Conservation (phyloP, 1,284 basidiomycete genomes). For the Microbotryum intermedium region DNA sequence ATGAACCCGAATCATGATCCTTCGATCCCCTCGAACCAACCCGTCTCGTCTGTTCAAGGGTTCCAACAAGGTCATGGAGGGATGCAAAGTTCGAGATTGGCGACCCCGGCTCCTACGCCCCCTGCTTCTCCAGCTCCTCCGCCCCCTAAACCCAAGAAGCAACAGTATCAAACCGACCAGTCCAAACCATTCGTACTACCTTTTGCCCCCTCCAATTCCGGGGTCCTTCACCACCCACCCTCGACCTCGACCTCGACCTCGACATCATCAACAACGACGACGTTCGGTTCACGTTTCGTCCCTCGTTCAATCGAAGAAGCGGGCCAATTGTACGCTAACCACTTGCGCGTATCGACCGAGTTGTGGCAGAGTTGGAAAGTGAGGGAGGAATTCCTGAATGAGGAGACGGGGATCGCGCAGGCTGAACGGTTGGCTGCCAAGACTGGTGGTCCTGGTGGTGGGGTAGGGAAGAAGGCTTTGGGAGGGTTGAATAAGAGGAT, state of each 20-base stretch:
- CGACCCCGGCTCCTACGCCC: constrained; percentile 32
- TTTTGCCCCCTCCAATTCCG: constrained; percentile 53
- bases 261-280: constrained; percentile 41
- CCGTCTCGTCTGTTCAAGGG: background rate
- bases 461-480: constrained; percentile 21
- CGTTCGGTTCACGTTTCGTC: constrained; percentile 46
- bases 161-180: constrained; percentile 98
- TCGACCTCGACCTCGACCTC: too few species aligned
- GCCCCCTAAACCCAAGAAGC: constrained; percentile 88
- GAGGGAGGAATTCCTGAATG: constrained; percentile 85
- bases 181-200: constrained; percentile 90
- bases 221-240: constrained; percentile 29
- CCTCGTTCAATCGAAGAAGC: constrained; percentile 95
- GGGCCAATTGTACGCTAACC: constrained; percentile 75
- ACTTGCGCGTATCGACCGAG: constrained; percentile 82
- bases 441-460: constrained; percentile 15
- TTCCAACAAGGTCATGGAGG: background rate
- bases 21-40: constrained; percentile 10
- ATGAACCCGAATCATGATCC: constrained; percentile 47
- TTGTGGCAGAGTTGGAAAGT: constrained; percentile 92
- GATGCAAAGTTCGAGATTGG: constrained; percentile 12
- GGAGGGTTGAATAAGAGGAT: constrained; percentile 13
- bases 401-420: constrained; percentile 81
- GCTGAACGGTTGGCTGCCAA: constrained; percentile 42
- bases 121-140: constrained; percentile 62